Conservation (phyloP, 306 rosid genomes). For the Sophora flavescens region DNA sequence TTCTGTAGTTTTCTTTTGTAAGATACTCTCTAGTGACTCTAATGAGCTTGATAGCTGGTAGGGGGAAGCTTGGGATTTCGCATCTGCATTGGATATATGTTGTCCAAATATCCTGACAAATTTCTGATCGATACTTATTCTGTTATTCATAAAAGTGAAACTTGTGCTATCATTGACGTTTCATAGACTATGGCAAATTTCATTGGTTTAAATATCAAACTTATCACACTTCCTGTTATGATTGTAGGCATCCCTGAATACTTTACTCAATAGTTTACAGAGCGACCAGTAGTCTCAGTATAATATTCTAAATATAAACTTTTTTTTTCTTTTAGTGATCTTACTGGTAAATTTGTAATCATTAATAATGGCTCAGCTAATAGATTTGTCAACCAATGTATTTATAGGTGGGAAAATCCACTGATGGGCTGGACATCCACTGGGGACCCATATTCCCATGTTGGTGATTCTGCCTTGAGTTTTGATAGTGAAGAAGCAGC, state of each 20-base stretch:
- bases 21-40: background rate
- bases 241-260: conserved; percentile 10
- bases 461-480: conserved; percentile 85
- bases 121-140: conserved; percentile 18
- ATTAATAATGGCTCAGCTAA: conserved; percentile 17
- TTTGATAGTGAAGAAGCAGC: conserved; percentile 94
- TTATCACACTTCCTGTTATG: background rate
- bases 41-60: background rate
- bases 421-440: conserved; percentile 99
- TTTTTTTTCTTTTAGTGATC: conserved; percentile 1
- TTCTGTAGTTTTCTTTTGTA: background rate
- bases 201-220: conserved; percentile 17
- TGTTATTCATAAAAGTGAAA: background rate
- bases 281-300: conserved; percentile 18
- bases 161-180: conserved; percentile 7
- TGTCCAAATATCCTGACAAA: background rate
- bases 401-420: conserved; percentile 97
- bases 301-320: conserved; percentile 2
- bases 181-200: conserved; percentile 3
- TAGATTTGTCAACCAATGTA: conserved; percentile 23
- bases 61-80: background rate
- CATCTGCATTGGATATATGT: background rate
- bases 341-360: conserved; percentile 22
- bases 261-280: background rate
- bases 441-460: conserved; percentile 93